These are phyloP conservation scores for Ophiostoma fasciatum DNA, from an alignment of 2,329 filamentous ascomycete species.

Conservation along the genomic window DNA sequence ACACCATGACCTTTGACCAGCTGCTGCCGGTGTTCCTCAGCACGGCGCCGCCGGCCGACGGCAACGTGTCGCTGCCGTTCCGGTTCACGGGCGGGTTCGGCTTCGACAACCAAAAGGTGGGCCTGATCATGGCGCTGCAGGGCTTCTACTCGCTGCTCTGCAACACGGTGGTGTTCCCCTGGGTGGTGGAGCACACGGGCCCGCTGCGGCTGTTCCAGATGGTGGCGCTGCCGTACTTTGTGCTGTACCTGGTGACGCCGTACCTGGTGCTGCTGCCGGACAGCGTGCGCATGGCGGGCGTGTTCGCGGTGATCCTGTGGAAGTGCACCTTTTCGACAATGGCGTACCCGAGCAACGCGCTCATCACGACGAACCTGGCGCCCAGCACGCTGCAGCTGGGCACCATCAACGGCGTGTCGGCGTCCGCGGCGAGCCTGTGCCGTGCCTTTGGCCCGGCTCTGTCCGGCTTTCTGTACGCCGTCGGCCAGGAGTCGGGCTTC, in stretches of 20 bases:
- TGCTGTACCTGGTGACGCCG: slow-evolving; percentile 75
- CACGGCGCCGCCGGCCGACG: slow-evolving; percentile 37
- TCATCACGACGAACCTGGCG: slow-evolving; percentile 78
- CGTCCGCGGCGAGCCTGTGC: slow-evolving; percentile 78
- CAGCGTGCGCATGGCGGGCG: slow-evolving; percentile 52
- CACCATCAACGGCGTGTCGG: slow-evolving; percentile 82
- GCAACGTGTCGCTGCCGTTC: slow-evolving; percentile 54
- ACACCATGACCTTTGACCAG: slow-evolving; percentile 94
- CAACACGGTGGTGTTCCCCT: slow-evolving; percentile 72
- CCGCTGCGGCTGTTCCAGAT: slow-evolving; percentile 70
- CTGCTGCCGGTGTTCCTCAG: slow-evolving; percentile 86
- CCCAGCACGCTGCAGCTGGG: slow-evolving; percentile 74
- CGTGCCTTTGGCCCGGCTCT: slow-evolving; percentile 79
- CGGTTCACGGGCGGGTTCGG: slow-evolving; percentile 80
- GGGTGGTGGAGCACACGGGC: slow-evolving; percentile 59
- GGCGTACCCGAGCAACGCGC: slow-evolving; percentile 79
- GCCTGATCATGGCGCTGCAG: slow-evolving; percentile 76
- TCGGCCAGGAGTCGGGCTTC: slow-evolving; percentile 65
- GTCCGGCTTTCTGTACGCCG: slow-evolving; percentile 70
- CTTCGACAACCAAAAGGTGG: slow-evolving; percentile 69
- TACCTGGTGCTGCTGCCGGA: slow-evolving; percentile 78
- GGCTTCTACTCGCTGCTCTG: slow-evolving; percentile 80
- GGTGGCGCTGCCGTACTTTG: slow-evolving; percentile 68
- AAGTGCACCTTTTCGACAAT: slow-evolving; percentile 89
- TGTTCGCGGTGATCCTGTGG: slow-evolving; percentile 68